Percentiles rank a stretch among this genome's conserved stretches.
Conservation (phyloP, 129 eudicot species). For the Flaveria bidentis region DNA sequence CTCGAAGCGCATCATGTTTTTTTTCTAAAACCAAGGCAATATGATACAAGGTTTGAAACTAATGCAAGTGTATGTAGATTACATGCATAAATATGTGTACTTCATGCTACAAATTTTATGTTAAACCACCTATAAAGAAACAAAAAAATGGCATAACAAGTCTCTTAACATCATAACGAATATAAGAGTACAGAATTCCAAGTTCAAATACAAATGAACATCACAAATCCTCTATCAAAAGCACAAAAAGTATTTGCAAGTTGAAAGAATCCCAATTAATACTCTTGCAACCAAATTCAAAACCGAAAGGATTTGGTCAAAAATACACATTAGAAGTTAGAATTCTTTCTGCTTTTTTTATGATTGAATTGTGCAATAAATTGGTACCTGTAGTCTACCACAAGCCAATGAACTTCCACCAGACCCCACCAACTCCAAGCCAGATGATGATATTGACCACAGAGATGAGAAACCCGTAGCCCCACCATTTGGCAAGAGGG, state of each 20-base stretch:
- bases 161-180: conserved; percentile 10
- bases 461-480: conserved; percentile 82
- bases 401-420: conserved; percentile 98
- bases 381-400: conserved; percentile 52
- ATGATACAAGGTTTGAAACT: conserved; percentile 8
- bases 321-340: conserved; percentile 29
- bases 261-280: conserved; percentile 31
- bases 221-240: conserved; percentile 39
- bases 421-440: conserved; percentile 98
- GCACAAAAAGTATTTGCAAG: conserved; percentile 42
- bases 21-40: neutral
- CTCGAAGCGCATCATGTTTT: too few relatives aligned
- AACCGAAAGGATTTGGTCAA: conserved; percentile 22
- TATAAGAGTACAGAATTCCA: conserved; percentile 22
- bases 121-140: neutral
- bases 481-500: conserved; percentile 97
- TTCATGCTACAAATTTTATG: neutral
- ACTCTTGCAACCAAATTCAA: conserved; percentile 40
- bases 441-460: conserved; percentile 85
- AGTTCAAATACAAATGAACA: conserved; percentile 29
- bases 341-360: conserved; percentile 16
- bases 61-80: conserved; percentile 5
- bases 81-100: neutral
- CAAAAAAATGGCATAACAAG: neutral
- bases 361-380: conserved; percentile 29